Conservation (phyloP, 768 basidiomycete genomes). For the Termitomyces sp. region DNA sequence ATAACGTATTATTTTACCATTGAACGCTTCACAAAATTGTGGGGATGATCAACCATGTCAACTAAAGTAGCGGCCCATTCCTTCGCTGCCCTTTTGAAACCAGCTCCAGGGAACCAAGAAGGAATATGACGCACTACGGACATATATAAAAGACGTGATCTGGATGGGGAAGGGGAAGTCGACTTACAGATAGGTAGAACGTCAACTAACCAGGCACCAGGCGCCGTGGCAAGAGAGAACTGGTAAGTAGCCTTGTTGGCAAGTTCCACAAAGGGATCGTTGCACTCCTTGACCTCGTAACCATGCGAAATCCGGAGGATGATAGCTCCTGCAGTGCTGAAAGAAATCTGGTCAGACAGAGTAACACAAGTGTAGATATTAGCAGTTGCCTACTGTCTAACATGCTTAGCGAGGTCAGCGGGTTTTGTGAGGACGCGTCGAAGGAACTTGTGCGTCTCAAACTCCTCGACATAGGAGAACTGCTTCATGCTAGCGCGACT, state of each 20-base stretch:
- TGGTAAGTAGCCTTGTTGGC: slow-evolving; percentile 53
- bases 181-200: slow-evolving; percentile 44
- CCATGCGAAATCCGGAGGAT: slow-evolving; percentile 52
- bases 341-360: neutral
- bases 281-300: slow-evolving; percentile 45
- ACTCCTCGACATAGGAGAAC: slow-evolving; percentile 40
- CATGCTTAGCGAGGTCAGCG: slow-evolving; percentile 39
- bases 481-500: slow-evolving; percentile 37
- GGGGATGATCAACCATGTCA: slow-evolving; percentile 55
- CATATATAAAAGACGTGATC: neutral
- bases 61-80: slow-evolving; percentile 50
- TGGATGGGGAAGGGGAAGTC: neutral
- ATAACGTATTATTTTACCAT: slow-evolving; percentile 36
- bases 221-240: slow-evolving; percentile 50
- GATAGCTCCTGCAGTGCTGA: slow-evolving; percentile 49
- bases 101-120: slow-evolving; percentile 61
- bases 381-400: slow-evolving; percentile 44
- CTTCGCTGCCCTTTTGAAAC: slow-evolving; percentile 50
- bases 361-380: neutral
- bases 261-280: slow-evolving; percentile 50
- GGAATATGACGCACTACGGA: slow-evolving; percentile 53
- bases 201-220: slow-evolving; percentile 51
- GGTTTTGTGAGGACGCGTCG: slow-evolving; percentile 46
- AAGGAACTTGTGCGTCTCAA: slow-evolving; percentile 45
- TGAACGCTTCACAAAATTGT: slow-evolving; percentile 58